phyloP scores from a whole-genome alignment of 2,329 filamentous ascomycete genomes.

The Taxawa tesnikishii region DNA sequence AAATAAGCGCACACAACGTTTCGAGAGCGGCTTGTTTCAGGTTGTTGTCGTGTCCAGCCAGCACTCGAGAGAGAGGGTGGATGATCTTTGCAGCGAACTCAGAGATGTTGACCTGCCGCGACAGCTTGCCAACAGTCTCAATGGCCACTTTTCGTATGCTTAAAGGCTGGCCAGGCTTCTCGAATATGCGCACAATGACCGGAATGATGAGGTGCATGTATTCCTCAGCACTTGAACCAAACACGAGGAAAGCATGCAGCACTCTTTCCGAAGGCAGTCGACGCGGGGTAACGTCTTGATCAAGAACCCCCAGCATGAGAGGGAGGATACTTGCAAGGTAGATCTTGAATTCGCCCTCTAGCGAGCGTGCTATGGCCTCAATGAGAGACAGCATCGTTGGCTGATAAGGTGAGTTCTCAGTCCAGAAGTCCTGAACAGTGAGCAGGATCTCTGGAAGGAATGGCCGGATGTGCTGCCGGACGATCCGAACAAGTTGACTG shows the following conservation, averaged over 20 bases:
- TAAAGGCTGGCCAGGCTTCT: conserved; percentile 69
- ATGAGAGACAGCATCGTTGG: conserved; percentile 84
- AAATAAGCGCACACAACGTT: conserved; percentile 87
- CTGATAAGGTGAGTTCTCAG: conserved; percentile 66
- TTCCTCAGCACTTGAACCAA: conserved; percentile 89
- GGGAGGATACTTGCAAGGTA: conserved; percentile 83
- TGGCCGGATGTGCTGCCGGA: conserved; percentile 88
- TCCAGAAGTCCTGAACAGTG: conserved; percentile 84
- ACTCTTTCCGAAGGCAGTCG: conserved; percentile 80
- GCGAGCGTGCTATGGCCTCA: conserved; percentile 81
- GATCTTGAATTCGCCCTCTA: conserved; percentile 97
- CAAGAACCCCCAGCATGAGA: conserved; percentile 85
- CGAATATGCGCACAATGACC: conserved; percentile 86
- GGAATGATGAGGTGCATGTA: conserved; percentile 99
- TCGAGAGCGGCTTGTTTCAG: conserved; percentile 78
- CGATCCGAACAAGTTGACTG: conserved; percentile 83
- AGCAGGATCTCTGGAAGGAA: conserved; percentile 79
- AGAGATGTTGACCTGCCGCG: conserved; percentile 90
- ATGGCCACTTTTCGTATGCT: conserved; percentile 80
- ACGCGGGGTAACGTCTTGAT: conserved; percentile 66
- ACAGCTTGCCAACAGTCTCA: conserved; percentile 87
- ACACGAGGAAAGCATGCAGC: conserved; percentile 88
- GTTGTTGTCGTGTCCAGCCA: conserved; percentile 58
- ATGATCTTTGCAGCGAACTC: conserved; percentile 96
- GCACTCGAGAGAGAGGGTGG: conserved; percentile 75